phyloP scores from a whole-genome alignment of 805 yeast genomes.

The Candida argentea region DNA sequence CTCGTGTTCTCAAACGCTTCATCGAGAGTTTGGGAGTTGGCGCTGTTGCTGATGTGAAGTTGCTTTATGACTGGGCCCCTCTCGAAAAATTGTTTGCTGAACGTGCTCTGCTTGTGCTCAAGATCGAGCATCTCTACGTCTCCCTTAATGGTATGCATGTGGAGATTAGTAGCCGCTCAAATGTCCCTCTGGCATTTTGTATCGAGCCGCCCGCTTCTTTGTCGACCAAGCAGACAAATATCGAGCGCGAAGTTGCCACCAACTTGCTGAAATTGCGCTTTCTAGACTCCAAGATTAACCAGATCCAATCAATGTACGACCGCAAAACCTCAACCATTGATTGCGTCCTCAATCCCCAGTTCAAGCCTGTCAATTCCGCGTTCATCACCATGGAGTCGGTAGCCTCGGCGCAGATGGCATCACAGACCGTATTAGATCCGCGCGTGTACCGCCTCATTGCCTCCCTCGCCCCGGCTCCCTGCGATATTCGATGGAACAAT shows the following conservation, averaged over 20 bases:
- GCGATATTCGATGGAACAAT: conserved; percentile 37
- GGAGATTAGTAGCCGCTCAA: conserved; percentile 24
- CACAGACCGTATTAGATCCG: conserved; percentile 36
- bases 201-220: conserved; percentile 6
- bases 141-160: conserved; percentile 32
- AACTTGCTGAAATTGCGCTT: conserved; percentile 18
- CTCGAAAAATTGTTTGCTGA: conserved; percentile 27
- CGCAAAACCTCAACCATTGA: conserved; percentile 15
- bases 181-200: conserved; percentile 24
- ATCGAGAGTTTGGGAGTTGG: conserved; percentile 50
- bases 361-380: conserved; percentile 36
- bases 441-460: conserved; percentile 33
- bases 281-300: conserved; percentile 29
- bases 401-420: conserved; percentile 41
- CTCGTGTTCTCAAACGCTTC: conserved; percentile 33
- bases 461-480: conserved; percentile 37
- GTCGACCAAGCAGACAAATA: conserved; percentile 1
- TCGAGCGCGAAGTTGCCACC: conserved; percentile 11
- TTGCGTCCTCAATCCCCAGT: conserved; percentile 13
- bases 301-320: conserved; percentile 24
- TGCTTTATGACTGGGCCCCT: conserved; percentile 37
- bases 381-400: conserved; percentile 39
- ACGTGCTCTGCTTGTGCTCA: conserved; percentile 19
- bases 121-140: conserved; percentile 34
- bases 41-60: conserved; percentile 38